Conservation (phyloP, 768 basidiomycete species). For the Mycena chlorophos region DNA sequence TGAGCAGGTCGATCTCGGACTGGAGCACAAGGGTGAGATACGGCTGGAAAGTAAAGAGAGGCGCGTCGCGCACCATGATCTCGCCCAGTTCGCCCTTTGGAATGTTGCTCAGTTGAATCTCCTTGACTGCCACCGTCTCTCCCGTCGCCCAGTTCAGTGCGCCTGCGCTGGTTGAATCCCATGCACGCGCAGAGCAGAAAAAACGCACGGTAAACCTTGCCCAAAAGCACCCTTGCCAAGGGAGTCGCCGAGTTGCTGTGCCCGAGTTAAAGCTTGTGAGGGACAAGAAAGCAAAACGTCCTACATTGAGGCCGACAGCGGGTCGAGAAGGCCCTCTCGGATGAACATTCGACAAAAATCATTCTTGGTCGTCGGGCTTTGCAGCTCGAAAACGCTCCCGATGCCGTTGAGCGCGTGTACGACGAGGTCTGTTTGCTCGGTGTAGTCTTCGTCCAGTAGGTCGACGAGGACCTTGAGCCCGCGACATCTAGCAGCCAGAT, state of each 20-base stretch:
- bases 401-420: constrained; percentile 91
- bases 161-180: constrained; percentile 42
- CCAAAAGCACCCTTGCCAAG: constrained; percentile 97
- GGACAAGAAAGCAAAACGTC: neutral
- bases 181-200: neutral
- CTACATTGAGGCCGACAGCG: too few species aligned
- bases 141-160: constrained; percentile 95
- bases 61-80: constrained; percentile 76
- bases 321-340: too few species aligned
- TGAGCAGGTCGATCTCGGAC: constrained; percentile 96
- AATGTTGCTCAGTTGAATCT: constrained; percentile 92
- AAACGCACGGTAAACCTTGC: constrained; percentile 90
- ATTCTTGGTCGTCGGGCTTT: too few species aligned
- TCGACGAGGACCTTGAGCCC: constrained; percentile 94
- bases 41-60: constrained; percentile 1
- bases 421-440: constrained; percentile 86
- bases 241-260: constrained; percentile 91
- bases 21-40: constrained; percentile 34
- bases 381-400: too few species aligned
- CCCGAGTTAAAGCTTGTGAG: neutral
- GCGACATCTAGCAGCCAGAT: constrained; percentile 70
- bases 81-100: constrained; percentile 91
- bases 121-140: constrained; percentile 98
- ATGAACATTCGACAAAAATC: too few species aligned
- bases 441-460: constrained; percentile 94